Conservation (phyloP, 2,329 filamentous ascomycete species). For the Colletotrichum acutatum region DNA sequence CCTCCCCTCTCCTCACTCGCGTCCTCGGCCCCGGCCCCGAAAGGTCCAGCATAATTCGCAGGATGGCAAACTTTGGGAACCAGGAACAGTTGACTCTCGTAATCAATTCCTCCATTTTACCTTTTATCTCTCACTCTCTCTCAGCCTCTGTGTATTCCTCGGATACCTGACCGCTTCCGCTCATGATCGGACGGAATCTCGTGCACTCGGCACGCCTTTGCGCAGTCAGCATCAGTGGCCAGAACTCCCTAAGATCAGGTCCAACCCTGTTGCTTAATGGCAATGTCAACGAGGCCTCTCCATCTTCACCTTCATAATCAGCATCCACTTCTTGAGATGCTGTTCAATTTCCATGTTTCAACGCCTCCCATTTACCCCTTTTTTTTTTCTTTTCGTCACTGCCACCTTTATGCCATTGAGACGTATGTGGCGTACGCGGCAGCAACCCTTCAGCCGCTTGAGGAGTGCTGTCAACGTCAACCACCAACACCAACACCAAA, state of each 20-base stretch:
- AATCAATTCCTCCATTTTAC: neutral
- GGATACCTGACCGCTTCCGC: neutral
- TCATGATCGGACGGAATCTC: conserved; percentile 11
- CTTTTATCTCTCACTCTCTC: neutral
- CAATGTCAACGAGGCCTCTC: neutral
- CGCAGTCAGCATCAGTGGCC: conserved; percentile 24
- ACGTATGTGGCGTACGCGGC: conserved; percentile 20
- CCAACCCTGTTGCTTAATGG: conserved; percentile 16
- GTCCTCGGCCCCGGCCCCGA: neutral
- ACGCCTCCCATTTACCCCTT: neutral
- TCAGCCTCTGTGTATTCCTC: neutral
- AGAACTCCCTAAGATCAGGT: neutral
- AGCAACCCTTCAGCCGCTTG: conserved; percentile 5
- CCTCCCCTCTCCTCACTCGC: neutral
- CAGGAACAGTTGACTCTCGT: conserved; percentile 6
- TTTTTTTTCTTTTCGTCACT: neutral
- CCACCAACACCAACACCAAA: neutral
- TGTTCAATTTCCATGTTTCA: conserved; percentile 5
- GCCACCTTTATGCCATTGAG: neutral
- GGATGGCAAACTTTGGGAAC: neutral
- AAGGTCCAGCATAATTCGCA: neutral
- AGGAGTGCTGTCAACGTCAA: neutral
- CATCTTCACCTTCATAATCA: neutral
- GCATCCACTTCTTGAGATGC: neutral
- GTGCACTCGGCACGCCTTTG: neutral